These are phyloP conservation scores for Akanthomyces dipterigenus DNA, from an alignment of 2,329 filamentous ascomycete genomes.

Conservation along the genomic window DNA sequence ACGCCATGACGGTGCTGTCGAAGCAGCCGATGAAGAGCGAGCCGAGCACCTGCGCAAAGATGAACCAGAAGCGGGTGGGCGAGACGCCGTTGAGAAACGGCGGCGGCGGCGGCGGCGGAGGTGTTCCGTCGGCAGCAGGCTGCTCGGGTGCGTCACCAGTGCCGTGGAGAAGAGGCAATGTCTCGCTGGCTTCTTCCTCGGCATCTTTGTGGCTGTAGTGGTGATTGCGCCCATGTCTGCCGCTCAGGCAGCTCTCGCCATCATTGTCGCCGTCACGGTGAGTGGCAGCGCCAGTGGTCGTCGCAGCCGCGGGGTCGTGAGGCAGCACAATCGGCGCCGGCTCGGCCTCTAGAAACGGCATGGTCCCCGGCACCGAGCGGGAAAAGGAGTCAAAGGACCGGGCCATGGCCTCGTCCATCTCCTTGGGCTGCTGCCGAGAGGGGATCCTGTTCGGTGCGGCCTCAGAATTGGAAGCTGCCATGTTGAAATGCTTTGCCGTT, in stretches of 20 bases:
- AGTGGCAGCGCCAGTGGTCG: neutral
- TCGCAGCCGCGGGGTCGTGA: slow-evolving; percentile 1
- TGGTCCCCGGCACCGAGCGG: slow-evolving; percentile 31
- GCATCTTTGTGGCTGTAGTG: neutral
- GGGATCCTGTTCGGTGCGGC: neutral
- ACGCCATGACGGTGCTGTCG: slow-evolving; percentile 76
- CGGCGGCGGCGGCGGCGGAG: no score
- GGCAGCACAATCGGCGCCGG: slow-evolving; percentile 34
- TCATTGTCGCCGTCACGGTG: neutral
- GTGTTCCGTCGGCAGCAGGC: neutral
- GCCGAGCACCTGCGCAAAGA: slow-evolving; percentile 53
- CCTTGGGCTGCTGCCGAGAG: neutral
- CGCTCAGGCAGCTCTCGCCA: neutral
- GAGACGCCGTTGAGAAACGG: slow-evolving; percentile 41
- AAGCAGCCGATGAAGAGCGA: slow-evolving; percentile 57
- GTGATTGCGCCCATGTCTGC: neutral
- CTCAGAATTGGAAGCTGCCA: neutral
- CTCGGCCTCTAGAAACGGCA: slow-evolving; percentile 36
- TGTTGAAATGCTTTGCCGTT: neutral
- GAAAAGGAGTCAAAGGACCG: slow-evolving; percentile 26
- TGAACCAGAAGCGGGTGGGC: slow-evolving; percentile 50
- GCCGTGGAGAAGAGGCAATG: slow-evolving; percentile 21
- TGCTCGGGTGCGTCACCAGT: neutral
- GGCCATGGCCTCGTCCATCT: neutral
- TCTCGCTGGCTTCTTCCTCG: slow-evolving; percentile 15